phyloP scores from a whole-genome alignment of 352 stramenopile genomes.

The Globisporangium sylvaticum region DNA sequence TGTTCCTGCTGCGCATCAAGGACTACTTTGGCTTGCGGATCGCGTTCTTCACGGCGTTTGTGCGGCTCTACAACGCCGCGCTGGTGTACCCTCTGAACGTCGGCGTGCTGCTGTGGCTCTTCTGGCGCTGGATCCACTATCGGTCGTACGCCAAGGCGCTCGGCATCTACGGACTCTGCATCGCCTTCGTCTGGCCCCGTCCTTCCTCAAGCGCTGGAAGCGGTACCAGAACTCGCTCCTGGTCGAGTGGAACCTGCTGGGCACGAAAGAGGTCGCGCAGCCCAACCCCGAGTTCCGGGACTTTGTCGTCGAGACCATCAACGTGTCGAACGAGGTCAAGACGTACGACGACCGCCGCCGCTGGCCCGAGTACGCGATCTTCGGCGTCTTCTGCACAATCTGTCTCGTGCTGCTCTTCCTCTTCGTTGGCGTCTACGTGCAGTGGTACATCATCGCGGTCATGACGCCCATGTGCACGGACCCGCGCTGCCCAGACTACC shows the following conservation, averaged over 20 bases:
- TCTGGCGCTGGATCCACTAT: slow-evolving; percentile 58
- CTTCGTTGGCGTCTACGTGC: slow-evolving; percentile 54
- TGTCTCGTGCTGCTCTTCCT: slow-evolving; percentile 51
- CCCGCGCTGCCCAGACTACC: slow-evolving; percentile 41
- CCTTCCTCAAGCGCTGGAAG: slow-evolving; percentile 54
- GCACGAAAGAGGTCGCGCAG: slow-evolving; percentile 42
- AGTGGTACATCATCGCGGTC: slow-evolving; percentile 69
- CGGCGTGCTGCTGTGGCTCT: slow-evolving; percentile 46
- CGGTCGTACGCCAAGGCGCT: slow-evolving; percentile 46
- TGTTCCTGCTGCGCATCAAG: slow-evolving; percentile 55
- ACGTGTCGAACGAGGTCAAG: slow-evolving; percentile 54
- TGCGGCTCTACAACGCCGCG: slow-evolving; percentile 52
- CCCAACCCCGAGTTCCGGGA: slow-evolving; percentile 52
- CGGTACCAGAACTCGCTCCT: slow-evolving; percentile 64
- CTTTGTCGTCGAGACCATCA: slow-evolving; percentile 56
- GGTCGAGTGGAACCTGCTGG: slow-evolving; percentile 59
- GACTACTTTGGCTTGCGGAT: slow-evolving; percentile 62
- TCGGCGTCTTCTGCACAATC: slow-evolving; percentile 41
- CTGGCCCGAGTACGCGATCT: slow-evolving; percentile 57
- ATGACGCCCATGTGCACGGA: slow-evolving; percentile 66
- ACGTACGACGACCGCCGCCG: slow-evolving; percentile 46
- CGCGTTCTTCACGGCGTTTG: slow-evolving; percentile 57
- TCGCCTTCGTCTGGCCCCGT: slow-evolving; percentile 56
- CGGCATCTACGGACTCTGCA: slow-evolving; percentile 42
- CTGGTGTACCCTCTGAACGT: slow-evolving; percentile 43